Base-by-base conservation (phyloP, 2,329 filamentous ascomycete genomes). In the Epichloe glyceriae region DNA sequence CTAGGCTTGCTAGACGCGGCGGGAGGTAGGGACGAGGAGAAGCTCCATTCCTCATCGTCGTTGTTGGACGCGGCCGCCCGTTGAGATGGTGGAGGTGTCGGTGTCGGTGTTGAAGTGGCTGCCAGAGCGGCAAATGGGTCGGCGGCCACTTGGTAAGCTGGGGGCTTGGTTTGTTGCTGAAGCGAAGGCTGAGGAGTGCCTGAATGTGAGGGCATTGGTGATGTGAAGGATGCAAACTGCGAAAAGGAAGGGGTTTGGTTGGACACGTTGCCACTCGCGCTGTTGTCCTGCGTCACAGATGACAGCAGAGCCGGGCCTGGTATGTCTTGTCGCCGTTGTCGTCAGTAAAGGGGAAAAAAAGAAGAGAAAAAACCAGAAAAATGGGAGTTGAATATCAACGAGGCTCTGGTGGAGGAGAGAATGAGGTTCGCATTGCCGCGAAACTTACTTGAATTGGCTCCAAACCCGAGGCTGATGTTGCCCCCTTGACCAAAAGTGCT, bases 41-140 rank as follows among this genome's bases (percentile, higher is more conserved):
- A 97, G 22, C 82, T 86, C 90, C 91, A 97, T 62, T 97, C 91
- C 56, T 97, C 91, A 47, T 96, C 91, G 49, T 96, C 90, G 44
- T 86, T 80, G 47, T 71, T 72, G 7, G 70, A 61, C 8, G 60
- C 56, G 3, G 69, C 50, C 0, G 63, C 50, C 2, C 62, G 54
- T n/a, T 53, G 49, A 2, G 56, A 58, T 17, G 58, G 55, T 7
- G 56, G 55, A 10, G 61, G 58, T 15, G 54, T 54, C 8, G 61
- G 58, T 15, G 54, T 56, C 17, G 58, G 59, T 10, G 17, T 67
- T 60, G 17, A 52, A 38, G 58, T 40, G 50, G 55, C 57, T 15
- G 67, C 63, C 7, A 81, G 70, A 12, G 73, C 70, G 1, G 75
- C 74, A 54, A 81, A 80, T 2, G 77, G 78, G 51, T 79, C 76